Base-by-base conservation (phyloP, 805 yeast genomes). In the Suhomyces pyralidae region DNA sequence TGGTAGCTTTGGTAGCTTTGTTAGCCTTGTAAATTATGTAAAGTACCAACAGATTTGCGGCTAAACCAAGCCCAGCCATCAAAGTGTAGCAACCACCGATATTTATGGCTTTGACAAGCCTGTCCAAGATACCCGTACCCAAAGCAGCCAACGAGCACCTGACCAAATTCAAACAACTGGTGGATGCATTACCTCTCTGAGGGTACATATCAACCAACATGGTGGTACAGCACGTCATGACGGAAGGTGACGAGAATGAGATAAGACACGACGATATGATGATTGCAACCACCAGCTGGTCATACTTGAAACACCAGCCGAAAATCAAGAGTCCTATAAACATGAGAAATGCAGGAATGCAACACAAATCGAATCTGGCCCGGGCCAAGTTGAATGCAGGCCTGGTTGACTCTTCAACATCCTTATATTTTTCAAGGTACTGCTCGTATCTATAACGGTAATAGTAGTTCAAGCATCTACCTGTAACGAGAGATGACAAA, bases 71-170 rank as follows among this genome's bases (percentile, higher is more conserved):
- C 0, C 77, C 84, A 1, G 85, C 84, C 74, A 88, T 65, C n/a
- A 91, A 74, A 0, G 94, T 84, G 61, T 84, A 88, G 1, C 88
- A 80, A 12, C 96, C 94, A 1, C 96, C 96, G 7, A 81, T 66
- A 0, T 81, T 80, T 81, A 91, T 73, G 0, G 70, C 55, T 0
- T 51, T 48, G 15, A 76, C 71, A 92, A 90, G 86, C 48, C 69
- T 76, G 19, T 82, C 79, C 20, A 89, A 73, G 2, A 83, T 84
- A 0, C 88, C 94, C 17, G 86, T 76, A 40, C 86, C 82, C 0
- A 82, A 76, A 0, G 96, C 96, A 32, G 87, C 84, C 48, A 82
- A 61, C 12, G 80, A 71, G 63, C 97, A 91, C 57, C 97, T 73
- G 17, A 83, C 76, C 15, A 90, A 68, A 61, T 90, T 91, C 54